A percentile compares a stretch with the other conserved stretches of the same genome.
Conservation (phyloP, 305 asterid species). For the Fraxinus albicans region DNA sequence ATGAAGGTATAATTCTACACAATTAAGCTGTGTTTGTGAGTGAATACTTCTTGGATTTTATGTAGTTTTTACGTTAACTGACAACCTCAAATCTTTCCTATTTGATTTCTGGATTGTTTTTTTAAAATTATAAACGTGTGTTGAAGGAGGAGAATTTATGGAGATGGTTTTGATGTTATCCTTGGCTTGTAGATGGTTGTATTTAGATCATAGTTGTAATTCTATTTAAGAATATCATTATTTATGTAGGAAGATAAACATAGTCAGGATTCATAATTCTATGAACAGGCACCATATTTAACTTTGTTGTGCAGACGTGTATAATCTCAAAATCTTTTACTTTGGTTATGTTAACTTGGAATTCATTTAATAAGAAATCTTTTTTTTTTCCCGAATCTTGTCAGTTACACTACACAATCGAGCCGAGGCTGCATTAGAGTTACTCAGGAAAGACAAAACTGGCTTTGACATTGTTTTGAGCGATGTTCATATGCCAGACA, state of each 20-base stretch:
- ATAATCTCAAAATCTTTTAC: neutral
- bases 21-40: neutral
- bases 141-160: neutral
- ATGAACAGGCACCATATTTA: neutral
- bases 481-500: constrained; percentile 93
- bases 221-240: neutral
- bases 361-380: neutral
- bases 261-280: neutral
- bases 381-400: neutral
- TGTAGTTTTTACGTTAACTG: neutral
- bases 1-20: constrained; percentile 50
- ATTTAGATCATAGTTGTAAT: constrained; percentile 23
- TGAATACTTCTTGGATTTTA: neutral
- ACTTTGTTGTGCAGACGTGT: neutral
- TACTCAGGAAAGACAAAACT: constrained; percentile 61
- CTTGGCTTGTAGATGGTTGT: constrained; percentile 13
- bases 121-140: constrained; percentile 7
- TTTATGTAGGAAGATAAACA: neutral
- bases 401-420: constrained; percentile 69
- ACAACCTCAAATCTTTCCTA: neutral
- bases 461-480: constrained; percentile 83
- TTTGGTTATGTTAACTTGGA: neutral
- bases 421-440: constrained; percentile 67
- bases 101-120: neutral
- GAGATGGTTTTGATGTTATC: constrained; percentile 10